A percentile compares a stretch with the other conserved stretches of the same genome.
phyloP scores from a whole-genome alignment of 176 grass and related monocot genomes.

The Hyparrhenia diplandra region DNA sequence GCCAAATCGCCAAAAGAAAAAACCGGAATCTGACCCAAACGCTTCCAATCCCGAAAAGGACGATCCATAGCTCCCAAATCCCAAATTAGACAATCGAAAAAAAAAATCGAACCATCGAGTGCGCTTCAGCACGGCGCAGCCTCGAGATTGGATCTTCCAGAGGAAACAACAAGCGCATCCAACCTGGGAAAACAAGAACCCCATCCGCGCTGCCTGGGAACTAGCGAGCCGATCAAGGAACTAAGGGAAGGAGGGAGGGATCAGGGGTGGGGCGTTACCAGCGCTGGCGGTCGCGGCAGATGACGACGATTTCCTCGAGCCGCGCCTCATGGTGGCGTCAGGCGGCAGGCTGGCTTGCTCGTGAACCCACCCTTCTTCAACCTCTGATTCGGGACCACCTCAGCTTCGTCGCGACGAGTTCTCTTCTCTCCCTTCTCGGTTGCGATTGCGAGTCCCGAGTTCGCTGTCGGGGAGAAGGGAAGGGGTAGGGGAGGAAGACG shows the following conservation, averaged over 20 bases:
- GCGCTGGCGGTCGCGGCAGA: constrained; percentile 31
- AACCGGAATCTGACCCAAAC: not conserved
- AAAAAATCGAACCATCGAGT: not conserved
- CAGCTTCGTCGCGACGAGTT: not conserved
- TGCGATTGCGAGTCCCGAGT: constrained; percentile 24
- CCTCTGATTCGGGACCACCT: not conserved
- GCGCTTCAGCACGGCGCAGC: not conserved
- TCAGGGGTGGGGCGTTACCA: constrained; percentile 28
- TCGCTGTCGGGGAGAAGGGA: not conserved
- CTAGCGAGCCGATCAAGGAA: constrained; percentile 6
- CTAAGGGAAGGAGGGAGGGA: not conserved
- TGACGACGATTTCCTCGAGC: constrained; percentile 47
- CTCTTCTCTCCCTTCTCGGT: not conserved
- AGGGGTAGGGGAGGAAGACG: not conserved
- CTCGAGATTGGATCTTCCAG: constrained; percentile 44
- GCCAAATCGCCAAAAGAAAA: not conserved
- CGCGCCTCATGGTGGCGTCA: constrained; percentile 42
- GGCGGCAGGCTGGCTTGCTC: not conserved
- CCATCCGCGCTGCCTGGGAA: not conserved
- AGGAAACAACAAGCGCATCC: not conserved
- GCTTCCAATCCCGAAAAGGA: not conserved
- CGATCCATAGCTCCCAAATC: not conserved
- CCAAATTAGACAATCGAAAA: not conserved
- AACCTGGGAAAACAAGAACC: not conserved
- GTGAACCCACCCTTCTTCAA: not conserved